phyloP scores from a whole-genome alignment of 2,329 filamentous ascomycete species.

The Tolypocladium sp. region DNA sequence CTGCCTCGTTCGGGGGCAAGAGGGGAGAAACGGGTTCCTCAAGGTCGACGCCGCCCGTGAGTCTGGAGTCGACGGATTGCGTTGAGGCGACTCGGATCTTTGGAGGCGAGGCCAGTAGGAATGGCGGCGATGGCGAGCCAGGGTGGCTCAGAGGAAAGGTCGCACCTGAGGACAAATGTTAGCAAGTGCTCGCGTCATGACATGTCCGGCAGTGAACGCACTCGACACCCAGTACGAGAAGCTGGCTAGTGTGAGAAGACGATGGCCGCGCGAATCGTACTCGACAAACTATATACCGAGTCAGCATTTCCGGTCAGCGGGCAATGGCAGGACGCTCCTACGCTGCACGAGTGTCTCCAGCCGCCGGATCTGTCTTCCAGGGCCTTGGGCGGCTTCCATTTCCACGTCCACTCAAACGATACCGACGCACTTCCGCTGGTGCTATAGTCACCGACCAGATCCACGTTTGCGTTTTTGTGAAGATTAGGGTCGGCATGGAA shows the following conservation, averaged over 20 bases:
- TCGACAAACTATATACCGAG: slow-evolving; percentile 65
- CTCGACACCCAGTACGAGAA: slow-evolving; percentile 95
- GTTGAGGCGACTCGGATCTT: slow-evolving; percentile 77
- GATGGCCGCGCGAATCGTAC: slow-evolving; percentile 88
- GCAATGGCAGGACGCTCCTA: slow-evolving; percentile 28
- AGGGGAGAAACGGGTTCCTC: slow-evolving; percentile 52
- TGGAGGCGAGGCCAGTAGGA: slow-evolving; percentile 63
- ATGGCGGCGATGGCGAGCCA: slow-evolving; percentile 59
- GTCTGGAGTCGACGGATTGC: slow-evolving; percentile 76
- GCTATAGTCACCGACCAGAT: slow-evolving; percentile 83
- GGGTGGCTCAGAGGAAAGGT: slow-evolving; percentile 42
- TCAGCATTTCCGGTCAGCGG: slow-evolving; percentile 12
- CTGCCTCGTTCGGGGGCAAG: slow-evolving; percentile 26
- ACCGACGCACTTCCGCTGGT: slow-evolving; percentile 78
- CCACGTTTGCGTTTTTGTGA: slow-evolving; percentile 94
- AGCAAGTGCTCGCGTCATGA: neutral
- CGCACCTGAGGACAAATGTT: slow-evolving; percentile 27
- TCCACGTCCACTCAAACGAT: slow-evolving; percentile 93
- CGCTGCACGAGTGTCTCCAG: slow-evolving; percentile 92
- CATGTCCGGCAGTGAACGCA: slow-evolving; percentile 26
- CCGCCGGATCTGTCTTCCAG: slow-evolving; percentile 78
- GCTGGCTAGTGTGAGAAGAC: slow-evolving; percentile 76
- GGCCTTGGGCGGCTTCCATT: slow-evolving; percentile 82
- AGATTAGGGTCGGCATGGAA: slow-evolving; percentile 96
- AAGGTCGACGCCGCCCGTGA: slow-evolving; percentile 60